phyloP scores from a whole-genome alignment of 345 rosid species.

The Gossypioides kirkii region DNA sequence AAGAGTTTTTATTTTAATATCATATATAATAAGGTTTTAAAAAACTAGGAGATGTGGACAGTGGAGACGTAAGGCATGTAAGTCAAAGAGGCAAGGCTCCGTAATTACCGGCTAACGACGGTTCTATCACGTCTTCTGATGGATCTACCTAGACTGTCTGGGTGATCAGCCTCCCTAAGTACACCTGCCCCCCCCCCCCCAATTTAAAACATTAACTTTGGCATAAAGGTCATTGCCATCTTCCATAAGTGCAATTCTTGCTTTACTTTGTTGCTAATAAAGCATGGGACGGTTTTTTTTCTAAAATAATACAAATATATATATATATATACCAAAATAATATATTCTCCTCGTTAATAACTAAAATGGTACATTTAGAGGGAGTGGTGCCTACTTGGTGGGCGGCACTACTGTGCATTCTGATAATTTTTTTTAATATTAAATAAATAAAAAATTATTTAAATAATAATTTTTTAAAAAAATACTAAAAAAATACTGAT shows the following conservation, averaged over 20 bases:
- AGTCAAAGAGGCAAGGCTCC: conserved; percentile 55
- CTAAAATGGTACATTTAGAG: no score
- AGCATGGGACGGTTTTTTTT: conserved; percentile 9
- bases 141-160: conserved; percentile 11
- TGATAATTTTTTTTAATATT: no score
- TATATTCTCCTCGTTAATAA: no score
- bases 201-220: no score
- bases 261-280: conserved; percentile 4
- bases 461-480: no score
- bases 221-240: not conserved
- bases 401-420: no score
- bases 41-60: conserved; percentile 22
- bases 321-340: no score
- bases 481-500: no score
- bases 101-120: conserved; percentile 49
- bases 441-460: no score
- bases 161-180: not conserved
- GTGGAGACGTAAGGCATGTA: conserved; percentile 19
- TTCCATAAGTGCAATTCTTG: conserved; percentile 14
- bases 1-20: not conserved
- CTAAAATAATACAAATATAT: conserved; percentile 14
- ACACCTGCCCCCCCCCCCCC: not conserved
- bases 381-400: no score
- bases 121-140: conserved; percentile 52
- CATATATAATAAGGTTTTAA: not conserved